Conservation (phyloP, 805 yeast genomes). For the Yarrowia porcina region DNA sequence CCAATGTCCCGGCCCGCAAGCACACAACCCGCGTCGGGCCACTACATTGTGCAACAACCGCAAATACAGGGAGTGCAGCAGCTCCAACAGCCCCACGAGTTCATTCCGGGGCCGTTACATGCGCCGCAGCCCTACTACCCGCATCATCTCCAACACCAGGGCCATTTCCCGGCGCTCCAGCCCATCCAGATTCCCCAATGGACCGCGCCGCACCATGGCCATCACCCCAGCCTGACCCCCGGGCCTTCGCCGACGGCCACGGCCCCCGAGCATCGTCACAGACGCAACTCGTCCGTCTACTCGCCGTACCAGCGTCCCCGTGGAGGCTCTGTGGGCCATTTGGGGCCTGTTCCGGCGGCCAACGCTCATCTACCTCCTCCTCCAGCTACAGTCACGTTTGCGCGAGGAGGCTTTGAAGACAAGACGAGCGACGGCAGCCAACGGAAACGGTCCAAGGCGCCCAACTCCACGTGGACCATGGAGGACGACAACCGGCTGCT, state of each 20-base stretch:
- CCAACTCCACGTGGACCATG: slow-evolving; percentile 38
- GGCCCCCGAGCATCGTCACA: slow-evolving; percentile 1
- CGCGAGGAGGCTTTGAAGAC: slow-evolving; percentile 15
- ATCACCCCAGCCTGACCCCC: slow-evolving; percentile 11
- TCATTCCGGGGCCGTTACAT: not conserved
- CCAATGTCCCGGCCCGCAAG: not conserved
- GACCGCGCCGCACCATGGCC: slow-evolving; percentile 20
- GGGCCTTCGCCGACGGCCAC: slow-evolving; percentile 15
- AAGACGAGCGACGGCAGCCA: slow-evolving; percentile 18
- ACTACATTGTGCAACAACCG: not conserved
- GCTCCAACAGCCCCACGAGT: not conserved
- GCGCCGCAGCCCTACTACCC: slow-evolving; percentile 17
- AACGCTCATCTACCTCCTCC: not conserved
- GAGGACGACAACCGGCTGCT: slow-evolving; percentile 38
- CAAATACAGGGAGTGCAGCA: too few species aligned
- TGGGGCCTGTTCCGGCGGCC: not conserved
- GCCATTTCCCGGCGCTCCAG: not conserved
- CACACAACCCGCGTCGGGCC: not conserved
- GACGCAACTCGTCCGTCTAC: slow-evolving; percentile 15
- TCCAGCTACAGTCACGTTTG: slow-evolving; percentile 10
- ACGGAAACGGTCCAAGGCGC: slow-evolving; percentile 36
- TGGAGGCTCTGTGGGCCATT: slow-evolving; percentile 16
- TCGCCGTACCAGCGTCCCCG: slow-evolving; percentile 22
- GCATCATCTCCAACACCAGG: slow-evolving; percentile 19
- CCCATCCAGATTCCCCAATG: slow-evolving; percentile 22